Base-by-base conservation (phyloP, 2,329 filamentous ascomycete species). In the Colletotrichum camelliae region DNA sequence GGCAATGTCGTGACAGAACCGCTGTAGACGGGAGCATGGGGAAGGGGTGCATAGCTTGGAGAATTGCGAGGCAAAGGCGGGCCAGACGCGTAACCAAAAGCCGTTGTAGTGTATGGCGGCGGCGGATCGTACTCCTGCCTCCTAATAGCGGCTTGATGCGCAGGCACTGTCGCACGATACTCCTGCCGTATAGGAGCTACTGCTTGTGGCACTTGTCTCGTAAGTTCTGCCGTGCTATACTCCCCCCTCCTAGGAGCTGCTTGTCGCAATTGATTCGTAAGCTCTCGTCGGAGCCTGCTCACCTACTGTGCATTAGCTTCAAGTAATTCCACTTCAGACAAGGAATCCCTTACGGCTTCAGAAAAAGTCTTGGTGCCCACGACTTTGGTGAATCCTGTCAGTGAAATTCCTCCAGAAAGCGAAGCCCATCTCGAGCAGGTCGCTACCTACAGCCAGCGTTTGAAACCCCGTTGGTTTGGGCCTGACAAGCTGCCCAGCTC, bases 401-500 rank as follows among this genome's bases (percentile, higher is more conserved):
- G 43, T 21, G 6, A 7, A 7, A 21, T 52, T 1, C 43, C 12
- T 7, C 43, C 18, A 7, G 43, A 52, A 52, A 52, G 43, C 6
- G n/a, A 52, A 4, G 43, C n/a, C 5, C 43, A 52, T 52, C 43
- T 1, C 1, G 12, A 13, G 0, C 10, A 7, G 43, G 2, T 52
- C 0, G n/a, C 43, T 21, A 21, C 43, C 43, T 21, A 52, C 43
- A 52, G 43, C n/a, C 43, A 52, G 43, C 43, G 0, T 7, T 52
- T 21, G 43, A 52, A 52, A 52, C 5, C n/a, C 43, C 43, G 0
- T 52, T 52, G 10, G 43, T 52, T 21, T 52, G 43, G 1, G 43
- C n/a, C 43, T 52, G 43, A 21, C n/a, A 52, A 0, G 0, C 43
- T 52, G 10, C 0, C 43, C 43, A 52, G 43, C 0, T 21, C 43